Conservation (phyloP, 31 red algal genomes). For the Endocladia muricata region DNA sequence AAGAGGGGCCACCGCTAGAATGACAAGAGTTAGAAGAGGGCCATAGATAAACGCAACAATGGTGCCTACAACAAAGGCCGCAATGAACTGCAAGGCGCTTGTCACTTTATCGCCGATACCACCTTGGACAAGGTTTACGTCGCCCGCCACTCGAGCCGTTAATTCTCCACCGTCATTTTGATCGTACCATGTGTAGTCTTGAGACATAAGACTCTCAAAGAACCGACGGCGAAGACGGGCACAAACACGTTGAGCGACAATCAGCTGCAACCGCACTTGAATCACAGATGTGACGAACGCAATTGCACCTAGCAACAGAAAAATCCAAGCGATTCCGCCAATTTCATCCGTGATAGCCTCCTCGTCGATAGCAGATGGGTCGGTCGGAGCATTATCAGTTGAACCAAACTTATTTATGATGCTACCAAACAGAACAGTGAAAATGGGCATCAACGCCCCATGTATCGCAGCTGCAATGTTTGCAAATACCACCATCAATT, state of each 20-base stretch:
- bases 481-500: constrained; percentile 21
- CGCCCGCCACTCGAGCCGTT: constrained; percentile 68
- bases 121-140: constrained; percentile 62
- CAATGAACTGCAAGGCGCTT: constrained; percentile 53
- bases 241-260: constrained; percentile 40
- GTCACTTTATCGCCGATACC: constrained; percentile 75
- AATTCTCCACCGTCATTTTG: constrained; percentile 57
- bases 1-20: constrained; percentile 45
- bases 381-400: background rate
- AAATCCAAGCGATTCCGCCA: constrained; percentile 33
- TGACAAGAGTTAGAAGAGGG: constrained; percentile 63
- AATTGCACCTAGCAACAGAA: constrained; percentile 48
- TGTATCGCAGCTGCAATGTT: constrained; percentile 55
- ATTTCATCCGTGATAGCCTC: constrained; percentile 45
- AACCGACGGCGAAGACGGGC: constrained; percentile 37
- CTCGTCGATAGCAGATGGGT: background rate
- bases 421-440: constrained; percentile 82
- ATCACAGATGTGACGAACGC: constrained; percentile 51
- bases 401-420: constrained; percentile 59
- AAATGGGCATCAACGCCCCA: constrained; percentile 70
- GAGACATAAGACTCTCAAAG: constrained; percentile 53
- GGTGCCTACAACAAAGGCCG: constrained; percentile 65
- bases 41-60: constrained; percentile 67
- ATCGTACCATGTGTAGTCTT: constrained; percentile 74
- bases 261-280: constrained; percentile 44